phyloP scores from a whole-genome alignment of 176 grass and related monocot genomes.

The Chloris gayana region DNA sequence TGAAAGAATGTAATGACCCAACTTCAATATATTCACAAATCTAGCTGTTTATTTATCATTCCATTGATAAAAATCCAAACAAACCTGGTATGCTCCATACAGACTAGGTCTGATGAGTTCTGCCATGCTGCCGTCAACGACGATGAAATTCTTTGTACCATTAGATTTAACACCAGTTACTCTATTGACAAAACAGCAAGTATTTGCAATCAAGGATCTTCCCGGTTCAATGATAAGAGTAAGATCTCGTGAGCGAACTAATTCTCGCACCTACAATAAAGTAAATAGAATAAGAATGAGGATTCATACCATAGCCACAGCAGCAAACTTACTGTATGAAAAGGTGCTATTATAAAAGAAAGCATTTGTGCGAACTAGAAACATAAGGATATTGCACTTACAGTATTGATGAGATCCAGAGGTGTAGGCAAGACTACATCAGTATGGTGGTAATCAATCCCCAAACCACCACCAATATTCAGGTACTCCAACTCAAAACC shows the following conservation, averaged over 20 bases:
- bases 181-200: slow-evolving; percentile 85
- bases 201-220: slow-evolving; percentile 95
- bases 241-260: slow-evolving; percentile 83
- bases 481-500: slow-evolving; percentile 93
- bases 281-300: background rate
- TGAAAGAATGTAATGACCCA: background rate
- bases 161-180: slow-evolving; percentile 98
- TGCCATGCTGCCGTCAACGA: slow-evolving; percentile 97
- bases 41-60: background rate
- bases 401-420: slow-evolving; percentile 94
- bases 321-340: background rate
- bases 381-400: slow-evolving; percentile 46
- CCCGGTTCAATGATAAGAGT: slow-evolving; percentile 96
- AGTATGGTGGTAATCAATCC: slow-evolving; percentile 92
- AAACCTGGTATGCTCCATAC: slow-evolving; percentile 97
- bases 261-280: slow-evolving; percentile 72
- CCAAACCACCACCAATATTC: slow-evolving; percentile 94
- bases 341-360: background rate
- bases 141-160: slow-evolving; percentile 92
- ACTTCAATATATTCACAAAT: background rate
- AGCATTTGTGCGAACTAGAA: slow-evolving; percentile 18
- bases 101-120: slow-evolving; percentile 98
- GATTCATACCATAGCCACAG: slow-evolving; percentile 2
- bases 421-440: slow-evolving; percentile 80
- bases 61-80: background rate